These are phyloP conservation scores for Orbilia ellipsospora DNA, from an alignment of 2,329 filamentous ascomycete species.

Conservation along the genomic window DNA sequence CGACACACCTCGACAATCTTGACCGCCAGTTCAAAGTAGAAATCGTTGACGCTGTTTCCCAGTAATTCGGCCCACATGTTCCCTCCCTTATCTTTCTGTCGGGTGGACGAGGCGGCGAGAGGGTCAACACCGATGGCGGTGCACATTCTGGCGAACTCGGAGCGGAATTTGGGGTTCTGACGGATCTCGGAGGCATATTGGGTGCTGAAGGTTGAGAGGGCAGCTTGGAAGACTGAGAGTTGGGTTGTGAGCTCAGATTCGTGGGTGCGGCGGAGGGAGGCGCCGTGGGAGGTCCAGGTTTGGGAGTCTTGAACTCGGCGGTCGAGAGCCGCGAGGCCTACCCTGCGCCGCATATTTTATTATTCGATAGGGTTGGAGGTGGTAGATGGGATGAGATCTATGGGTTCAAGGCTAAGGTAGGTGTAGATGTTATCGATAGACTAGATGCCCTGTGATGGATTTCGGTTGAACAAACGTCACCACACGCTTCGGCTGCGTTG, in stretches of 20 bases:
- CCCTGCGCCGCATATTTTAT: conserved; percentile 73
- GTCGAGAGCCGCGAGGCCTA: conserved; percentile 90
- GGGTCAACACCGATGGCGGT: conserved; percentile 96
- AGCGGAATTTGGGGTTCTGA: conserved; percentile 91
- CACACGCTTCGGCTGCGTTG: neutral
- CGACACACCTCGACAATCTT: conserved; percentile 92
- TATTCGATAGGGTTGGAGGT: neutral
- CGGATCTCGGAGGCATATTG: conserved; percentile 96
- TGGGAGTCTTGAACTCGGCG: conserved; percentile 70
- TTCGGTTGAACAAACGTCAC: conserved; percentile 18
- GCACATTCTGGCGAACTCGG: conserved; percentile 98
- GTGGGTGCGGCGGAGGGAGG: conserved; percentile 83
- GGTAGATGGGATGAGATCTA: neutral
- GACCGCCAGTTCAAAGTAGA: conserved; percentile 98
- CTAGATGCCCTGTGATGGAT: neutral
- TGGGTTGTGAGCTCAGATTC: conserved; percentile 88
- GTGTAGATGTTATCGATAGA: neutral
- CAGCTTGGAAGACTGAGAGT: conserved; percentile 92
- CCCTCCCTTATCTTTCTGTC: conserved; percentile 64
- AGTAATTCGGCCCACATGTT: conserved; percentile 94
- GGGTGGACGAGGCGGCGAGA: conserved; percentile 73
- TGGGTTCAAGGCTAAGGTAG: neutral
- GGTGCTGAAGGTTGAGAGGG: conserved; percentile 93
- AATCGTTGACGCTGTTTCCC: conserved; percentile 92
- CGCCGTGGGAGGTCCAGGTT: conserved; percentile 66